phyloP scores from a whole-genome alignment of 2,329 filamentous ascomycete species.

The Xenoacremonium recifei region DNA sequence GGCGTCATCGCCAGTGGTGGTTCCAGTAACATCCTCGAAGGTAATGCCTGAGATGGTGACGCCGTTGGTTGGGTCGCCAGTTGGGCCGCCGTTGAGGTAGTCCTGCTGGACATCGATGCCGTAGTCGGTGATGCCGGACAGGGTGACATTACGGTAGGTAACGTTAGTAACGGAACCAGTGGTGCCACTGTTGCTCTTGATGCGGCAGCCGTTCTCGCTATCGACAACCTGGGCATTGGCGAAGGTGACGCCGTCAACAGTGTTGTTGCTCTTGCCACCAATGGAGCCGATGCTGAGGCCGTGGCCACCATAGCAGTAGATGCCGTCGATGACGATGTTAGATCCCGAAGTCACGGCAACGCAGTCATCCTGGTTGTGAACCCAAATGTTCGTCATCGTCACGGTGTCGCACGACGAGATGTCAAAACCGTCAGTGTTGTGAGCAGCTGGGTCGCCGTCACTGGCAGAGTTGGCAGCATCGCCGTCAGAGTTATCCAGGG shows the following conservation, averaged over 20 bases:
- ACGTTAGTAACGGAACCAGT: slow-evolving; percentile 41
- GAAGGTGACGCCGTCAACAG: slow-evolving; percentile 49
- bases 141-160: slow-evolving; percentile 39
- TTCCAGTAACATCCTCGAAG: slow-evolving; percentile 39
- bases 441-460: slow-evolving; percentile 17
- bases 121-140: slow-evolving; percentile 37
- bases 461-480: slow-evolving; percentile 18
- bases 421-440: slow-evolving; percentile 59
- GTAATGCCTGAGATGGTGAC: slow-evolving; percentile 47
- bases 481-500: slow-evolving; percentile 35
- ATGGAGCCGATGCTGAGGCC: slow-evolving; percentile 39
- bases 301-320: slow-evolving; percentile 40
- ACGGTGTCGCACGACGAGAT: slow-evolving; percentile 46
- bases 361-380: slow-evolving; percentile 60
- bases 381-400: slow-evolving; percentile 46
- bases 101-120: slow-evolving; percentile 34
- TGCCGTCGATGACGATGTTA: slow-evolving; percentile 41
- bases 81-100: slow-evolving; percentile 44
- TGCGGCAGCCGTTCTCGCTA: slow-evolving; percentile 47
- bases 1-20: slow-evolving; percentile 10
- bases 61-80: slow-evolving; percentile 39
- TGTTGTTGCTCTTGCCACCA: slow-evolving; percentile 48
- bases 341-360: slow-evolving; percentile 51
- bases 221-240: slow-evolving; percentile 44
- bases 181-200: slow-evolving; percentile 46